Conservation (phyloP, 2,329 filamentous ascomycete species). For the Ophiostoma pallidulum region DNA sequence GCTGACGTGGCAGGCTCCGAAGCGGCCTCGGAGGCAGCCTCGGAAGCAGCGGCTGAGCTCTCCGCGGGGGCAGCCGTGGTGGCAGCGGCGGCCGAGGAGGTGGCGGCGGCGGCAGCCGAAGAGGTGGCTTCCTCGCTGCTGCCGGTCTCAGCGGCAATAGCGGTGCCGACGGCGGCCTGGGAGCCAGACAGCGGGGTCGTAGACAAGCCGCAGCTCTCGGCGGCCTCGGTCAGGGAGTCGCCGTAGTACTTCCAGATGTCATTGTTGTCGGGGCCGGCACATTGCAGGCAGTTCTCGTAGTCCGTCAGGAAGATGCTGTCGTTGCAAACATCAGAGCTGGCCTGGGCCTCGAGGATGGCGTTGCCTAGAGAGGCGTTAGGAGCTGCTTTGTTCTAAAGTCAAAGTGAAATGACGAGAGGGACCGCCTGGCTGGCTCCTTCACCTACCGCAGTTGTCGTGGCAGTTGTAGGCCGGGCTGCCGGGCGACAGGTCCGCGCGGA, state of each 20-base stretch:
- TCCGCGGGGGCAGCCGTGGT: conserved; percentile 6
- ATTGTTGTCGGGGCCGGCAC: conserved; percentile 29
- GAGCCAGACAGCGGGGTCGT: conserved; percentile 17
- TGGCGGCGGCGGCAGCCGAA: background rate
- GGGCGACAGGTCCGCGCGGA: conserved; percentile 25
- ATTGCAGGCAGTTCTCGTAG: conserved; percentile 32
- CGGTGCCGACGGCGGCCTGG: conserved; percentile 16
- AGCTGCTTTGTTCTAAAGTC: background rate
- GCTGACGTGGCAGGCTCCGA: too few relatives aligned
- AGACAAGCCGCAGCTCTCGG: conserved; percentile 21
- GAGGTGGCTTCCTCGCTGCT: background rate
- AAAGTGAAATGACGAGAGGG: too few relatives aligned
- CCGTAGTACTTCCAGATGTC: conserved; percentile 35
- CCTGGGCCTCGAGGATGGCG: conserved; percentile 26
- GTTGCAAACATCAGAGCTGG: conserved; percentile 25
- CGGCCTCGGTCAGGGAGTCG: conserved; percentile 22
- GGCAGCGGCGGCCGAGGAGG: background rate
- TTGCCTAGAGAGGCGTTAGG: conserved; percentile 17
- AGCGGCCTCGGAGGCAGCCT: conserved; percentile 1
- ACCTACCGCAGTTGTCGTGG: conserved; percentile 35
- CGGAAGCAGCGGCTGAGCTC: background rate
- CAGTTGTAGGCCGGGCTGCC: conserved; percentile 33
- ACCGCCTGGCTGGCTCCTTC: too few relatives aligned
- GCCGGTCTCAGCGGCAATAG: conserved; percentile 10
- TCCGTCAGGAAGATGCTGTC: conserved; percentile 29